Evolutionary conservation across 148 eudicot genomes (phyloP), one percentile per base, ranked within the genome.

Genomic region (Gaultheria prostrata): DNA sequence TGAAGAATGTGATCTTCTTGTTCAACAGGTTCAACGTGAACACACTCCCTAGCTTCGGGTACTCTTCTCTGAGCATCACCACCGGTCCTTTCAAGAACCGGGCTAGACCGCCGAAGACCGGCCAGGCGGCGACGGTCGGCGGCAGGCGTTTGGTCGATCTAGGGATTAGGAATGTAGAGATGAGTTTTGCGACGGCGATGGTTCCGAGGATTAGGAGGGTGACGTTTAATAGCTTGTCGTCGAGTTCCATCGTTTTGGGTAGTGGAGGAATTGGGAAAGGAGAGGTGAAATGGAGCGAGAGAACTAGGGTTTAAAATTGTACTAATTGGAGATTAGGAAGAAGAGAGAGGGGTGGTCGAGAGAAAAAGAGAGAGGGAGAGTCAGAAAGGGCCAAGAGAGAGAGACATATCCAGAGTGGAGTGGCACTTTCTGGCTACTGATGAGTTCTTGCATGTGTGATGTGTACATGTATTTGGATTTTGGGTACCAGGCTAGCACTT

Each of bases 1-100:
- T 92, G 82, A 96, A 84, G 88, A 96, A 96, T 12, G 98, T 96
- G 79, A 96, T 93, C 45, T 93, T 94, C 86, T 94, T 96, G 67
- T 91, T 84, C 79, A 91, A 84, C 79, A 96, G 71, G 82, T 90
- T 94, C 87, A 96, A 86, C 21, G 99, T 93, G 88, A 96, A 96
- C 11, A 96, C 99, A 77, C 90, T 90, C 1, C 99, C 99, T 7
- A 93, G 94, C 83, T 94, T 96, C 3, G 98, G 98, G 79, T 94
- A 96, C 87, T 96, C 98, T 85, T 93, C 86, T 30, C 88, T 83
- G 15, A 96, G 89, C 98, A 96, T 92, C 69, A 93, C 87, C 26
- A 96, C 85, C 21, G 99, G 99, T 1, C 98, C 99, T 50, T 86
- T 92, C 54, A 96, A 87, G 88, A 96, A 96, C 32, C 92, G 90